Base-by-base conservation (phyloP, 805 yeast species). In the Vanderwaltozyma verrucispora region DNA sequence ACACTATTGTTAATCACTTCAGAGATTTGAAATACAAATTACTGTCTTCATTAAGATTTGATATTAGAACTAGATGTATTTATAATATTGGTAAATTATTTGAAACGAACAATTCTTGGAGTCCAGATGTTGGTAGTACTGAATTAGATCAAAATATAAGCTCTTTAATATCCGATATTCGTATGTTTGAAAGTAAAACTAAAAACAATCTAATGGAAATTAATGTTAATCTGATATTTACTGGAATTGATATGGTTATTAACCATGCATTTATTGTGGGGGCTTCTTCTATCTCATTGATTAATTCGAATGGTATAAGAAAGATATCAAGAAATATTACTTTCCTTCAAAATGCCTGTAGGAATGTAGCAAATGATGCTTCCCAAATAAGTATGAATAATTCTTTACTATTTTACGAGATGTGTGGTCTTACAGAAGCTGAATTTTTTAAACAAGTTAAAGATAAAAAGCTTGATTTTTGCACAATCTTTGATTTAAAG, bases 241-340 rank as follows among this genome's bases (percentile, higher is more conserved):
- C 38, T 4, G 62, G 62, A 11, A 40, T 57, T n/a, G 54, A 54
- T 35, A 40, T 33, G 7, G 36, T 49, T 10, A 44, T 40, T 19
- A 53, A 45, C 33, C 31, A 41, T 25, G 50, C 50, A 9, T 50
- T 59, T 19, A 45, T 56, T 16, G 28, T 34, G 7, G 59, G 56
- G 5, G 47, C 59, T 7, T 41, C 44, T 3, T 49, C 55, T 1
- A 50, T 59, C 7, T 34, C 39, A 8, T 48, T 48, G 1, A 32
- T 57, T 20, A 59, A 57, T 38, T 34, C 38, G n/a, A 53, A 53
- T 35, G 63, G 63, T 32, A 40, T 48, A 7, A 57, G 51, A 32
- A 57, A 53, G 24, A 44, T 59, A 36, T 31, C 48, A 9, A 57
- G 54, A 39, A 59, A 59, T 28, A 51, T 56, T 6, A 56, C 48